A percentile compares a stretch with the other conserved stretches of the same genome.
Conservation (phyloP, 768 basidiomycete species). For the Boletellus emodensis region DNA sequence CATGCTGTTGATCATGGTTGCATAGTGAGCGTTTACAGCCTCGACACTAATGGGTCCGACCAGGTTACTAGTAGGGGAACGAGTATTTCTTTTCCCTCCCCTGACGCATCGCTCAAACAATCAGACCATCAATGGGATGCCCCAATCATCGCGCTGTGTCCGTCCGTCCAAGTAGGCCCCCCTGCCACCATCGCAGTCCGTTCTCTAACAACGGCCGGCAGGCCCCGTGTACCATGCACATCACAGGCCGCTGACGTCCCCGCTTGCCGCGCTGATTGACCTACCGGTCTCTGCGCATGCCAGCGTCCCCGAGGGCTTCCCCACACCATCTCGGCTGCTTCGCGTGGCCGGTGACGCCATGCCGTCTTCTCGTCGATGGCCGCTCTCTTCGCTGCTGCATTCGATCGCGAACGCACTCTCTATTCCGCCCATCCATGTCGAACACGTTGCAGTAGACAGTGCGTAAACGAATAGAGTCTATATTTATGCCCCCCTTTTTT, state of each 20-base stretch:
- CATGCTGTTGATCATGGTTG: too few relatives aligned
- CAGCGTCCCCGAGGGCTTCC: constrained; percentile 50
- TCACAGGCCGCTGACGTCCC: constrained; percentile 82
- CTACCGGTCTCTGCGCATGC: constrained; percentile 71
- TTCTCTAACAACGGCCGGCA: constrained; percentile 8
- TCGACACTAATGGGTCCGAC: too few relatives aligned
- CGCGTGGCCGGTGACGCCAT: constrained; percentile 45
- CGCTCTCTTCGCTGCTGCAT: constrained; percentile 46
- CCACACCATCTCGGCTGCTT: constrained; percentile 64
- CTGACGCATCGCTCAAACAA: too few relatives aligned
- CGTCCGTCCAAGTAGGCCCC: constrained; percentile 80
- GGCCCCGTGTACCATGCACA: constrained; percentile 97
- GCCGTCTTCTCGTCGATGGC: constrained; percentile 28
- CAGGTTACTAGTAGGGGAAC: too few relatives aligned
- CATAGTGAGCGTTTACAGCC: too few relatives aligned
- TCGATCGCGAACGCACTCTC: constrained; percentile 75
- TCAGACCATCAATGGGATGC: too few relatives aligned
- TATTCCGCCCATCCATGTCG: constrained; percentile 90
- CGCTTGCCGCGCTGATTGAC: constrained; percentile 79
- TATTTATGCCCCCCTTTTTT: too few relatives aligned
- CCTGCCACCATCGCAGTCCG: constrained; percentile 1
- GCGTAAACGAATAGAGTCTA: too few relatives aligned
- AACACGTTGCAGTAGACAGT: constrained; percentile 92
- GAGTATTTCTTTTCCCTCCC: too few relatives aligned
- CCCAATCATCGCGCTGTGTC: constrained; percentile 65